A percentile compares a stretch with the other conserved stretches of the same genome.
Evolutionary conservation across 176 grass and related monocot species (phyloP).

Genomic region (Phyllostachys edulis): DNA sequence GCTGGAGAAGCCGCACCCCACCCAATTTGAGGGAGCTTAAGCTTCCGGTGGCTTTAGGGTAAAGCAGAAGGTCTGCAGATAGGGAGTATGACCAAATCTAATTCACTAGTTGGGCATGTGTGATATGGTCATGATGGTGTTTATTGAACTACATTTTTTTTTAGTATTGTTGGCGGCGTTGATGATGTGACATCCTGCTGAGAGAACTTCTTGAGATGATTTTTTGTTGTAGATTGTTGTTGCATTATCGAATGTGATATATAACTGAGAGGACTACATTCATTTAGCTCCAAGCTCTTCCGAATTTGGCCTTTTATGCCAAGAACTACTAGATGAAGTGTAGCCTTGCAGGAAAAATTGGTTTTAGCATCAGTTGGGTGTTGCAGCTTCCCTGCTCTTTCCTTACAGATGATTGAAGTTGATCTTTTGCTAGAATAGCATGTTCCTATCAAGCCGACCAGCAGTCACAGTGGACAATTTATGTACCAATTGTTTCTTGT

Average conservation of each 20-base stretch:
- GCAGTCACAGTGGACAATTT: background rate
- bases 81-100: background rate
- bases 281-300: background rate
- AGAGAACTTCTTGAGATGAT: too few species aligned
- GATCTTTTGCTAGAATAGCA: background rate
- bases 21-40: background rate
- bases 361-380: background rate
- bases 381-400: background rate
- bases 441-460: background rate
- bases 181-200: background rate
- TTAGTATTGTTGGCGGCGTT: background rate
- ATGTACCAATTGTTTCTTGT: background rate
- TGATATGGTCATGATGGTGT: background rate
- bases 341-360: background rate
- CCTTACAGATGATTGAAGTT: slow-evolving; percentile 3
- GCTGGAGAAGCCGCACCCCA: background rate
- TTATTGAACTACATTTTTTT: background rate
- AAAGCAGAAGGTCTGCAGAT: background rate
- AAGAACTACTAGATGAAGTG: background rate
- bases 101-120: background rate
- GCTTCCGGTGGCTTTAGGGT: background rate
- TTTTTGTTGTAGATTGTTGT: background rate
- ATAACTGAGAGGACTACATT: background rate
- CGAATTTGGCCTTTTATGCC: background rate
- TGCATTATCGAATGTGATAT: background rate